Evolutionary conservation across 2,329 filamentous ascomycete species (phyloP), one percentile per base, ranked within the genome.

Genomic region (Calonectria pteridis): DNA sequence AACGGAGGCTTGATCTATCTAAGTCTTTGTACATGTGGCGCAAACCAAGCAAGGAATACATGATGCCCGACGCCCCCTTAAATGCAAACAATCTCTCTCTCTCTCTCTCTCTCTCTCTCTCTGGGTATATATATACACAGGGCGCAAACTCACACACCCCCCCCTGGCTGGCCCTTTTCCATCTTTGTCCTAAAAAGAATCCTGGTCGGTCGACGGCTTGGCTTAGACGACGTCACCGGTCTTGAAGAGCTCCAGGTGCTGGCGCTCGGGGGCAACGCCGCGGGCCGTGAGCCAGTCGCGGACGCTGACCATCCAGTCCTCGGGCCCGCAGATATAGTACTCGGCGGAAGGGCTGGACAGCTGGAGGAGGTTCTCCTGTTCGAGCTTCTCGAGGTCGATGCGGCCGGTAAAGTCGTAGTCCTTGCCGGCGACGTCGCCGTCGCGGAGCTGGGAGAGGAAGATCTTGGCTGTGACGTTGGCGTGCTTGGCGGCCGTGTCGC

Each of bases 261-360:
- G 88, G 76, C 91, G 89, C 35, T 88, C 87, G n/a, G 84, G 83
- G 1, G 86, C 83, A 1, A 95, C 92, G 0, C 92, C 93, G 69
- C 86, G 83, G 3, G 79, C 84, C 77, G 87, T 84, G 71, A 95
- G 85, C 77, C 85, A 87, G 10, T 84, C 83, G 76, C 90, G 86
- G 28, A 90, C 85, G 46, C 91, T 89, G 13, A 88, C 78, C 94
- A 96, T 96, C 86, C 95, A 96, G 10, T 82, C 81, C 73, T 88
- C 87, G 0, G 94, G 94, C 0, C 94, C 94, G 80, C 94, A 96
- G 67, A 94, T 85, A 78, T 90, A 95, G 82, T 95, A 96, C 79
- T 92, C 86, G 0, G 94, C 87, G 53, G 84, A 84, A 0, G 83
- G 64, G 77, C 93, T 85, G 26, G 86, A 84, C 1, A 92, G 81